A percentile compares a stretch with the other conserved stretches of the same genome.
Conservation (phyloP, 2,329 filamentous ascomycete species). For the Alternaria atra region DNA sequence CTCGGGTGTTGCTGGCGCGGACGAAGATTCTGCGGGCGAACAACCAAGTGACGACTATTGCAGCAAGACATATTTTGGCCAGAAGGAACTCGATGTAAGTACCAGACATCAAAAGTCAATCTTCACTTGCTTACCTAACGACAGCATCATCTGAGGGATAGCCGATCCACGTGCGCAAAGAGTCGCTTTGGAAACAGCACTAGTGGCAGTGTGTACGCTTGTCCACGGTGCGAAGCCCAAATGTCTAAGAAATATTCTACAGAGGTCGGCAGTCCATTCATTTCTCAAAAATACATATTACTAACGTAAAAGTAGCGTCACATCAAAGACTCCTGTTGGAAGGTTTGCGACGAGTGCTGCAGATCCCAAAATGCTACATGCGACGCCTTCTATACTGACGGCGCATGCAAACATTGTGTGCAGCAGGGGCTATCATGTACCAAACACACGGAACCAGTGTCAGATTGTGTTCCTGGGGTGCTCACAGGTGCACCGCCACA, state of each 20-base stretch:
- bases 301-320: constrained; percentile 11
- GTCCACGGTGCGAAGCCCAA: constrained; percentile 14
- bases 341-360: constrained; percentile 27
- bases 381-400: constrained; percentile 8
- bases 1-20: background rate
- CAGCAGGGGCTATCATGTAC: constrained; percentile 11
- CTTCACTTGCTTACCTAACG: background rate
- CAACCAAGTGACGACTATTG: background rate
- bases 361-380: constrained; percentile 5
- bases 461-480: constrained; percentile 1
- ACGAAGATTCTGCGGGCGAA: background rate
- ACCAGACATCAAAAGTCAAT: no score
- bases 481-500: background rate
- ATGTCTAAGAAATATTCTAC: constrained; percentile 10
- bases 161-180: constrained; percentile 5
- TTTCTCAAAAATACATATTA: background rate
- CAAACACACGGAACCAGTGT: constrained; percentile 12
- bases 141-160: constrained; percentile 11
- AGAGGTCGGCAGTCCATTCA: background rate
- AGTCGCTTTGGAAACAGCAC: background rate
- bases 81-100: constrained; percentile 1
- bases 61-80: constrained; percentile 5
- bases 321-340: constrained; percentile 21
- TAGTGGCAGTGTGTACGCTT: constrained; percentile 6
- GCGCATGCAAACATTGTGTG: constrained; percentile 17